Conservation (phyloP, 2,329 filamentous ascomycete species). For the Claviceps sp. region DNA sequence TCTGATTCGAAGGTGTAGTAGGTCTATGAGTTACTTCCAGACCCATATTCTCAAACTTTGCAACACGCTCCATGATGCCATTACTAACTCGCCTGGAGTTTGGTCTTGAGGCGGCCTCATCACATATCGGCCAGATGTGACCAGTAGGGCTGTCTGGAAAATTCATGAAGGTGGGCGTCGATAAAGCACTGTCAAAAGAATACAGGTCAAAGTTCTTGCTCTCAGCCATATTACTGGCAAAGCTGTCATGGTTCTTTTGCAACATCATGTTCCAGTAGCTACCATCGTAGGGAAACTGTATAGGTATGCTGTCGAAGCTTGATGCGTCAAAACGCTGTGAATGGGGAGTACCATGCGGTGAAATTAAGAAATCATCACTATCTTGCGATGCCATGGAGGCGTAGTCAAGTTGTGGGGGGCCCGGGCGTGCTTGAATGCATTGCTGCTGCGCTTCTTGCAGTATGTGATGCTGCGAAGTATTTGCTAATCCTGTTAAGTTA, state of each 20-base stretch:
- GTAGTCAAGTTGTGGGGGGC: slow-evolving; percentile 25
- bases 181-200: slow-evolving; percentile 30
- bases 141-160: slow-evolving; percentile 34
- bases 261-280: slow-evolving; percentile 30
- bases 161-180: slow-evolving; percentile 35
- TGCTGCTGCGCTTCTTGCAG: slow-evolving; percentile 87
- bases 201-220: slow-evolving; percentile 39
- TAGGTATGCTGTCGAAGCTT: slow-evolving; percentile 28
- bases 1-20: slow-evolving; percentile 48
- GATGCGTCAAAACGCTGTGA: slow-evolving; percentile 37
- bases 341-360: slow-evolving; percentile 42
- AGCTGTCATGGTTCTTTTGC: slow-evolving; percentile 33
- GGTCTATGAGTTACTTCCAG: slow-evolving; percentile 35
- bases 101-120: slow-evolving; percentile 33
- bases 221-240: slow-evolving; percentile 25
- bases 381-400: slow-evolving; percentile 19
- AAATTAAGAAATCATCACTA: slow-evolving; percentile 43
- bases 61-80: slow-evolving; percentile 45
- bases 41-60: slow-evolving; percentile 43
- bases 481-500: slow-evolving; percentile 44
- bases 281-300: slow-evolving; percentile 34
- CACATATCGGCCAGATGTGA: slow-evolving; percentile 32
- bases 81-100: slow-evolving; percentile 40
- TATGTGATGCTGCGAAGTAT: slow-evolving; percentile 51
- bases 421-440: slow-evolving; percentile 63